Evolutionary conservation across 495 filamentous ascomycete genomes (phyloP).

Genomic region (Lasiosphaeriaceae sp.): DNA sequence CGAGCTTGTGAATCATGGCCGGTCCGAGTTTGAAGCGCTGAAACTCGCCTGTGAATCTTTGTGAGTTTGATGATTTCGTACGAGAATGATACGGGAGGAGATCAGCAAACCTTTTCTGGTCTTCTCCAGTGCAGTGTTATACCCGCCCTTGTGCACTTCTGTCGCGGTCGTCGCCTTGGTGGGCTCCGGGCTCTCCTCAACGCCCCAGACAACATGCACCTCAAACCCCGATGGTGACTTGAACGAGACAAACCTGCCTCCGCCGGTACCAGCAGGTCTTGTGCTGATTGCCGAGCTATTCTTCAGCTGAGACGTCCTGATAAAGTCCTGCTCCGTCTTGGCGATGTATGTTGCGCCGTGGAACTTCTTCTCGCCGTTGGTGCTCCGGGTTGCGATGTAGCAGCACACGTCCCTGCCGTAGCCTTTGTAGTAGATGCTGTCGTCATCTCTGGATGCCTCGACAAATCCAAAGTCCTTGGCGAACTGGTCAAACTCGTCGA

Average conservation of each 20-base stretch:
- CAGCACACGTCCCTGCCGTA: constrained; percentile 42
- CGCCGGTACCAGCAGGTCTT: not conserved
- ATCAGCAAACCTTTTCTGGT: constrained; percentile 18
- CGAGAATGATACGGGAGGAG: constrained; percentile 31
- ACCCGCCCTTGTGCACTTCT: constrained; percentile 1
- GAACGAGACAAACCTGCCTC: not conserved
- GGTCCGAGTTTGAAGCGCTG: constrained; percentile 47
- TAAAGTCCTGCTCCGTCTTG: constrained; percentile 21
- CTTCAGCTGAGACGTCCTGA: not conserved
- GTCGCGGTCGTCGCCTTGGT: not conserved
- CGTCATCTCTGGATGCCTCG: constrained; percentile 21
- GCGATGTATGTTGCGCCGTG: not conserved
- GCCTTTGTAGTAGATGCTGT: constrained; percentile 38
- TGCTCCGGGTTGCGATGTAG: constrained; percentile 20
- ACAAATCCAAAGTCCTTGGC: constrained; percentile 39
- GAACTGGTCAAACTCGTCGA: constrained; percentile 30
- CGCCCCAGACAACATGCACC: constrained; percentile 1
- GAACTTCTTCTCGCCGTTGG: constrained; percentile 8
- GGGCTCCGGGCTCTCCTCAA: not conserved
- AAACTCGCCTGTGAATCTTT: constrained; percentile 13
- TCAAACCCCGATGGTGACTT: not conserved
- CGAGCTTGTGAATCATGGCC: constrained; percentile 58
- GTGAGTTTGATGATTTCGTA: not conserved
- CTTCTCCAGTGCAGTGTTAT: not conserved
- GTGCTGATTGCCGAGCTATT: not conserved